Conservation (phyloP, 345 rosid genomes). For the Heritiera littoralis region DNA sequence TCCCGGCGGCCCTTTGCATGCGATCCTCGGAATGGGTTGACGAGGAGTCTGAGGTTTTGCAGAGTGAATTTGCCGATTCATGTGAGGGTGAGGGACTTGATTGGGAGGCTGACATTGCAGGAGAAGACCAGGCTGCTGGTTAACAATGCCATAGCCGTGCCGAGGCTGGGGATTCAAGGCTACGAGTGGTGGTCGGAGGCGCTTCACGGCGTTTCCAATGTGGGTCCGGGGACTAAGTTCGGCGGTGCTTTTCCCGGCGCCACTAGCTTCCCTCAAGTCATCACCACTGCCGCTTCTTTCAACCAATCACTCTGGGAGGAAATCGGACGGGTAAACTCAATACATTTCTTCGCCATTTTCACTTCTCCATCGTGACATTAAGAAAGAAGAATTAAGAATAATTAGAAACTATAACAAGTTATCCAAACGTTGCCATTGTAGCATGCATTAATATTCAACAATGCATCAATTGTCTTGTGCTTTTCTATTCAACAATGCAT, state of each 20-base stretch:
- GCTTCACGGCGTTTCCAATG: conserved; percentile 82
- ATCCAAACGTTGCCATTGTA: too few relatives aligned
- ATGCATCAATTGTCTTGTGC: too few relatives aligned
- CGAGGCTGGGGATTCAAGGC: conserved; percentile 77
- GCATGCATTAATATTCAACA: too few relatives aligned
- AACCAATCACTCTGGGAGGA: conserved; percentile 80
- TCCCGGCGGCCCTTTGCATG: conserved; percentile 64
- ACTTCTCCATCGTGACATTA: neutral
- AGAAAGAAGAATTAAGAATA: too few relatives aligned
- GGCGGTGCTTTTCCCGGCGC: conserved; percentile 73
- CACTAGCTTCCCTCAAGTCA: conserved; percentile 96
- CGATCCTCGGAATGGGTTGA: conserved; percentile 53
- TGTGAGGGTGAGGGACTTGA: conserved; percentile 71
- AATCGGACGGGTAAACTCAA: conserved; percentile 67
- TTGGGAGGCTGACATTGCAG: conserved; percentile 70
- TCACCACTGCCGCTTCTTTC: conserved; percentile 90
- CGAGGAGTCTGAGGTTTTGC: conserved; percentile 61
- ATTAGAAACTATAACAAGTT: too few relatives aligned
- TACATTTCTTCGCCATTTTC: neutral
- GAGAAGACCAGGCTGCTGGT: conserved; percentile 79
- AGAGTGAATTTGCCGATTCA: conserved; percentile 48
- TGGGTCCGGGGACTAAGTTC: conserved; percentile 72
- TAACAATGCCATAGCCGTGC: conserved; percentile 77
- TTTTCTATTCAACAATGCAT: neutral
- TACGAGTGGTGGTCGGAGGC: conserved; percentile 99